These are phyloP conservation scores for Trypanosoma mega DNA, from an alignment of 208 protist species.

Conservation along the genomic window DNA sequence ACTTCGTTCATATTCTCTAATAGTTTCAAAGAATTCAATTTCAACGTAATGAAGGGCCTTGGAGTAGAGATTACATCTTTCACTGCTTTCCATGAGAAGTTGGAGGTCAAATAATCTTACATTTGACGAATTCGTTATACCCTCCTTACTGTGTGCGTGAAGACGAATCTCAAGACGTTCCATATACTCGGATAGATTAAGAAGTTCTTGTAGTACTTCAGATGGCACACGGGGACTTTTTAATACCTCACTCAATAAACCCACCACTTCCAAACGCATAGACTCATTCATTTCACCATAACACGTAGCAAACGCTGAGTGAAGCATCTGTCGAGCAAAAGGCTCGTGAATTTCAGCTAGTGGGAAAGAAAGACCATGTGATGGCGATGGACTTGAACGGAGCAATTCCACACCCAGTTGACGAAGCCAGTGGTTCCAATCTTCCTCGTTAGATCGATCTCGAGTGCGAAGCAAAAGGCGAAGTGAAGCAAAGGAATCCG, in stretches of 20 bases:
- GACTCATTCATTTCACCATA: constrained; percentile 73
- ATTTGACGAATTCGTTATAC: constrained; percentile 33
- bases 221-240: constrained; percentile 67
- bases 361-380: constrained; percentile 68
- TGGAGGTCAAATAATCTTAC: constrained; percentile 81
- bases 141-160: constrained; percentile 35
- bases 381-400: constrained; percentile 71
- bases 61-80: constrained; percentile 92
- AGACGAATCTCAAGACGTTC: constrained; percentile 91
- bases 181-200: constrained; percentile 98
- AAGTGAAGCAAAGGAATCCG: constrained; percentile 58
- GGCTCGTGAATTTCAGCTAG: constrained; percentile 83
- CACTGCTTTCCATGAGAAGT: constrained; percentile 91
- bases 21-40: constrained; percentile 85
- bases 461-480: constrained; percentile 50
- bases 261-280: constrained; percentile 49
- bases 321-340: constrained; percentile 88
- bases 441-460: constrained; percentile 70
- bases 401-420: constrained; percentile 84
- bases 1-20: constrained; percentile 68
- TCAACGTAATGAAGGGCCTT: constrained; percentile 96
- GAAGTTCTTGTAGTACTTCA: constrained; percentile 94
- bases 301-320: constrained; percentile 87
- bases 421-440: constrained; percentile 82
- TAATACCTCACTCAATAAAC: constrained; percentile 69